Evolutionary conservation across 345 rosid genomes (phyloP), one percentile per base, ranked within the genome.

Genomic region (Odontarrhena argentea): DNA sequence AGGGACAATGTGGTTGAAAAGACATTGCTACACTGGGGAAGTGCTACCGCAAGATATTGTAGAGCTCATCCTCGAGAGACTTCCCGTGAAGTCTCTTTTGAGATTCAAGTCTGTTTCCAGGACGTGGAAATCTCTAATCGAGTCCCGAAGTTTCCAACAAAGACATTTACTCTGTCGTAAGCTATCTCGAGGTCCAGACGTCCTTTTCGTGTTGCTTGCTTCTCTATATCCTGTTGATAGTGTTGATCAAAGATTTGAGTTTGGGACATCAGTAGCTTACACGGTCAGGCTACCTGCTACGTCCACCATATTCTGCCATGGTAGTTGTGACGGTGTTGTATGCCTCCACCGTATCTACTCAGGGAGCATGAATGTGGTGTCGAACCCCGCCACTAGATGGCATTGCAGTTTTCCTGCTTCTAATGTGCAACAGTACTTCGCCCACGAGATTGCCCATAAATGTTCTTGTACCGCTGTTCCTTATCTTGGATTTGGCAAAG

Each of bases 401-500:
- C 4, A 11, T 26, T 8, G 54, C 5, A 6, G 1, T 6, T 49
- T 49, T 8, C 54, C 54, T 10, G 8, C 1, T 12, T 25, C 35
- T 49, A 49, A 1, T 8, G 24, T 9, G 24, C 54, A 49, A 25
- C 35, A 18, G 22, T 11, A 25, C 8, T 45, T 18, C 22, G 24
- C 3, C 4, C 7, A 1, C 6, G 9, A 14, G 22, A 14, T 18
- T 18, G 22, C 22, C 22, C 1, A 6, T 24, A 4, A 45, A 1
- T 14, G 0, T 1, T 46, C 9, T 8, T 0, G 18, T 8, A 4
- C 1, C 26, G 0, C 26, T 2, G 32, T 18, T 3, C 10, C 51
- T 25, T 7, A 1, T 18, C 55, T 11, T 46, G 71, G 71, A 55
- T 56, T 56, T 6, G 64, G 64, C 10, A 55, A 67, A 67, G 71